Evolutionary conservation across 495 filamentous ascomycete species (phyloP), one percentile per base, ranked within the genome.

Genomic region (Penicillium flavigenum): DNA sequence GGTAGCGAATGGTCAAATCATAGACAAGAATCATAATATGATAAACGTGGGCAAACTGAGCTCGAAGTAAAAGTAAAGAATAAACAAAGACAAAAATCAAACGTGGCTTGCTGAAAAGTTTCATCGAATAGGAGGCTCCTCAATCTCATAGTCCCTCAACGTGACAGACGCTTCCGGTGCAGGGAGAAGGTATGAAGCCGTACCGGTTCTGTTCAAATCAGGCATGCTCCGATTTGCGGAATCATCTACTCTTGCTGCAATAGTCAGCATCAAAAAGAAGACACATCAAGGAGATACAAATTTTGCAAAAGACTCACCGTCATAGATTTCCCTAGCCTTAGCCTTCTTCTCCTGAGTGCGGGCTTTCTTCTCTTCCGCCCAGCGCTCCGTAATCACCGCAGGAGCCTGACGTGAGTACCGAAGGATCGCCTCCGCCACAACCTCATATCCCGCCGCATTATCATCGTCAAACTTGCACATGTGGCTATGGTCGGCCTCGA

Each of bases 401-500:
- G 83, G 83, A 1, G 85, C 84, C 45, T 85, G 79, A 4, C 76
- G 68, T 1, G 84, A 82, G 77, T 89, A 96, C 19, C 88, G 81
- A 39, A 83, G 77, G 12, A 96, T 74, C 0, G 86, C 86, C 32
- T 86, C 88, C 1, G 86, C 84, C 14, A 96, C 79, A 17, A 86
- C 85, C 43, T 85, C 80, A 61, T 86, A 96, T 1, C 91, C 91
- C 0, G 90, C 86, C 0, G 90, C 79, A 54, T 77, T 83, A 20
- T 83, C 81, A 60, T 83, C 84, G 31, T 88, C 86, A 59, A 94
- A 96, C 64, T 91, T 94, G 76, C 86, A 91, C 89, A 96, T 94
- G 36, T 83, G 79, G n/a, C 86, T 88, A 67, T 96, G 91, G n/a
- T 83, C 86, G 1, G 88, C 86, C 61, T 92, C 87, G 46, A 96